phyloP scores from a whole-genome alignment of 192 early-diverging fungal species.

The Rhizophagus prolifer region DNA sequence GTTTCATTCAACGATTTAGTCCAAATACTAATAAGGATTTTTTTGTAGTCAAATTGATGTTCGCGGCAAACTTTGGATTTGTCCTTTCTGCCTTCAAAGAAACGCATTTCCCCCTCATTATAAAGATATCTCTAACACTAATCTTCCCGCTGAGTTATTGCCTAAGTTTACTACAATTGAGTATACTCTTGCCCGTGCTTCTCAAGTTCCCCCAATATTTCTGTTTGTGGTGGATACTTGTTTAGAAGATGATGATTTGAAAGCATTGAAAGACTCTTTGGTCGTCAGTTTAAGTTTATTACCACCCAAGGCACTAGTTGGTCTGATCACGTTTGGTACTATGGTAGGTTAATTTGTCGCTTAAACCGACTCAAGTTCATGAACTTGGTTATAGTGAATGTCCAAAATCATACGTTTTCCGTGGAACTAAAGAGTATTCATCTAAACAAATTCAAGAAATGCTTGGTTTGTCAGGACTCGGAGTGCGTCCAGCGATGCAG shows the following conservation, averaged over 20 bases:
- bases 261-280: conserved; percentile 92
- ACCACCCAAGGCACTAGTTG: conserved; percentile 90
- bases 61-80: conserved; percentile 95
- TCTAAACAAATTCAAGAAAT: conserved; percentile 96
- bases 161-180: conserved; percentile 94
- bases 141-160: conserved; percentile 91
- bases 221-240: conserved; percentile 98
- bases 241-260: conserved; percentile 91
- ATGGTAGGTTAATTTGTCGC: conserved; percentile 65
- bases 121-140: conserved; percentile 87
- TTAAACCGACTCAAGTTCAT: conserved; percentile 81
- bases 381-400: conserved; percentile 95
- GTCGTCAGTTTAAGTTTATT: conserved; percentile 88
- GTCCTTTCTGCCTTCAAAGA: conserved; percentile 96
- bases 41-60: conserved; percentile 89
- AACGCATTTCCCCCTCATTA: conserved; percentile 98
- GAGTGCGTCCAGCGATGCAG: conserved; percentile 45
- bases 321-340: conserved; percentile 95
- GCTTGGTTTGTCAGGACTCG: conserved; percentile 74
- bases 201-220: conserved; percentile 92
- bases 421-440: conserved; percentile 94
- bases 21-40: background rate
- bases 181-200: conserved; percentile 84
- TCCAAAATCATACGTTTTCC: conserved; percentile 97
- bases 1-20: background rate